Percentiles rank a stretch among this genome's conserved stretches.
Evolutionary conservation across 2,329 filamentous ascomycete species (phyloP).

Genomic region (Fusarium sp.): DNA sequence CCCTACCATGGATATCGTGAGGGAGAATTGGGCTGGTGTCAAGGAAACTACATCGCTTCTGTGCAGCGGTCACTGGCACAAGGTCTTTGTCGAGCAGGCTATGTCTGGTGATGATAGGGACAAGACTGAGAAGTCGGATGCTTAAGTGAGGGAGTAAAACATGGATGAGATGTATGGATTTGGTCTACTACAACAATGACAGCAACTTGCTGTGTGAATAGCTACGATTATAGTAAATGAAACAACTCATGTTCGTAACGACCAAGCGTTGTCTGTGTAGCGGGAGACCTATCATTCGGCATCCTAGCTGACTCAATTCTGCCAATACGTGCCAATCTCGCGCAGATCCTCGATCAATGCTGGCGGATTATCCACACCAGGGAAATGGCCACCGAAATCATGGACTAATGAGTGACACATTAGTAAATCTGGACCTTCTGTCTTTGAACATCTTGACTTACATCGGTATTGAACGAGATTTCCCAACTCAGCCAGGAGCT

Average conservation of each 20-base stretch:
- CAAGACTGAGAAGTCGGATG: conserved; percentile 8
- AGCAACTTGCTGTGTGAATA: background rate
- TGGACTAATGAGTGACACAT: background rate
- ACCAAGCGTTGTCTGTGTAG: background rate
- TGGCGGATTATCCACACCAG: background rate
- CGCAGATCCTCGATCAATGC: background rate
- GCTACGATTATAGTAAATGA: background rate
- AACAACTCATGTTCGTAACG: background rate
- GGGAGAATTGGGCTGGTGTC: conserved; percentile 61
- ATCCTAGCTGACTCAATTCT: background rate
- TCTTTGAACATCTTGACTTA: background rate
- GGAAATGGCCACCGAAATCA: background rate
- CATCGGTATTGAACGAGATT: background rate
- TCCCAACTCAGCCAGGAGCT: background rate
- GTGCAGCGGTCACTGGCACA: conserved; percentile 31
- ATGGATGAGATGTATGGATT: background rate
- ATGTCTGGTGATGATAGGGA: conserved; percentile 18
- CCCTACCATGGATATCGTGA: conserved; percentile 71
- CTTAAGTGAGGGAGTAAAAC: background rate
- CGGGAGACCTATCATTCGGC: too few species aligned
- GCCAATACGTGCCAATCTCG: background rate
- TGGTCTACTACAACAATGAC: background rate
- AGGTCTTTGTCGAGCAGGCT: conserved; percentile 41
- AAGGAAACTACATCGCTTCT: conserved; percentile 46
- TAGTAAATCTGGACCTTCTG: background rate